A percentile compares a stretch with the other conserved stretches of the same genome.
phyloP scores from a whole-genome alignment of 768 basidiomycete genomes.

The Phanerochaete carnosa region DNA sequence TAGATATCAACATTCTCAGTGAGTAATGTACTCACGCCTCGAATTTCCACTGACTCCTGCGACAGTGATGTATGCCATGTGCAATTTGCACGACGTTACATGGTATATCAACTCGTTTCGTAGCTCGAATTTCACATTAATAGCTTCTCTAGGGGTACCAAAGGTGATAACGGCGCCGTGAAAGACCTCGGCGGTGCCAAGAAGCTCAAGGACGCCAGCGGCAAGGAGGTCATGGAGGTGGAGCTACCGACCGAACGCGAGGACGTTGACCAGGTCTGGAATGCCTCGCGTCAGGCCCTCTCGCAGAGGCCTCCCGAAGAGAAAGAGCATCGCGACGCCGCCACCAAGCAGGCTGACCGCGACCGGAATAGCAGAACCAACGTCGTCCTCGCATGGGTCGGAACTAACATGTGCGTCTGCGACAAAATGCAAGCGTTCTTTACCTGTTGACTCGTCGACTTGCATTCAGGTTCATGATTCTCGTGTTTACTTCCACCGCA shows the following conservation, averaged over 20 bases:
- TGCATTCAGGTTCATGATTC: conserved; percentile 55
- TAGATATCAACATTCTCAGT: conserved; percentile 81
- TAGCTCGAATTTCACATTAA: neutral
- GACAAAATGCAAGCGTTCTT: no score
- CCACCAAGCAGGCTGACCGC: conserved; percentile 86
- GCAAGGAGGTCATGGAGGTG: conserved; percentile 85
- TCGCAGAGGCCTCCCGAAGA: conserved; percentile 64
- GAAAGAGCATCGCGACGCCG: conserved; percentile 81
- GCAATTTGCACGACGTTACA: conserved; percentile 85
- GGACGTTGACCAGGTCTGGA: conserved; percentile 87
- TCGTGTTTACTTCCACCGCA: conserved; percentile 71
- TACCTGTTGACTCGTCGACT: no score
- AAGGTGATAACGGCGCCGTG: conserved; percentile 83
- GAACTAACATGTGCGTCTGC: conserved; percentile 81
- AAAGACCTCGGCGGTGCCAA: conserved; percentile 92
- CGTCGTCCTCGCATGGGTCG: conserved; percentile 80
- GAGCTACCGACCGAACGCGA: conserved; percentile 79
- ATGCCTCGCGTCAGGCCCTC: conserved; percentile 68
- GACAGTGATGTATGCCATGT: conserved; percentile 90
- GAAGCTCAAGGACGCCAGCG: conserved; percentile 81
- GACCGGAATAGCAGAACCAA: conserved; percentile 84
- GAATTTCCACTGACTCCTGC: conserved; percentile 5
- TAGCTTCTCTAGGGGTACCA: conserved; percentile 65
- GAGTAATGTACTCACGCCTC: conserved; percentile 20
- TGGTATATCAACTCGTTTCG: conserved; percentile 36